Evolutionary conservation across 257 asterid species (phyloP).

Genomic region (Scutellaria barbata): DNA sequence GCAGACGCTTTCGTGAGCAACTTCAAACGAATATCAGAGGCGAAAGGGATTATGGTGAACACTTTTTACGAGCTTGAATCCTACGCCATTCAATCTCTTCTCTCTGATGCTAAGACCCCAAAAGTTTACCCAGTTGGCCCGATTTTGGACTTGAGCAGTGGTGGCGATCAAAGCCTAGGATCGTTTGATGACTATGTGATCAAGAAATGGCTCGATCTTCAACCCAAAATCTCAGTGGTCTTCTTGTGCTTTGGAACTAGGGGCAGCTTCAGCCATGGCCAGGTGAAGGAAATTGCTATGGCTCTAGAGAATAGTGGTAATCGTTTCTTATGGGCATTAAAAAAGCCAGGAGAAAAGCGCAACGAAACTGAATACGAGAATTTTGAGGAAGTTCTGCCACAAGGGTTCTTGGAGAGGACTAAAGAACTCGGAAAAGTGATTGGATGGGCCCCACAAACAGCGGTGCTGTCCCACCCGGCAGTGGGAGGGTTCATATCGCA

Average conservation of each 20-base stretch:
- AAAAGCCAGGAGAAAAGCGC: constrained; percentile 40
- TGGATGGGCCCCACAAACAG: constrained; percentile 53
- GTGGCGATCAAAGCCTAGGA: background rate
- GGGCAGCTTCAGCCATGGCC: constrained; percentile 33
- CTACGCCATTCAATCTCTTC: constrained; percentile 31
- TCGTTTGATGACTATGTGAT: background rate
- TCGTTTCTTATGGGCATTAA: constrained; percentile 48
- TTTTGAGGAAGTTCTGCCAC: constrained; percentile 32
- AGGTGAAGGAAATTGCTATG: constrained; percentile 44
- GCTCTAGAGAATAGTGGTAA: constrained; percentile 44
- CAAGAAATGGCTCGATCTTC: constrained; percentile 43
- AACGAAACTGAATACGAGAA: constrained; percentile 35
- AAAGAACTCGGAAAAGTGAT: constrained; percentile 41
- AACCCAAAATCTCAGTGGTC: constrained; percentile 43
- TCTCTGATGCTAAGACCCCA: constrained; percentile 29
- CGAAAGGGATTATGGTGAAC: constrained; percentile 48
- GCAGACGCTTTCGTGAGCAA: background rate
- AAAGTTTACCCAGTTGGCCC: constrained; percentile 50
- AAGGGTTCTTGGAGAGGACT: constrained; percentile 42
- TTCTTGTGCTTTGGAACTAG: constrained; percentile 50
- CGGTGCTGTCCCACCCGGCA: constrained; percentile 40
- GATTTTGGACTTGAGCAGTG: constrained; percentile 20
- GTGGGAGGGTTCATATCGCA: constrained; percentile 59
- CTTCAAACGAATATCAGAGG: constrained; percentile 32
- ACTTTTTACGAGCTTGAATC: constrained; percentile 43